A percentile compares a stretch with the other conserved stretches of the same genome.
Conservation (phyloP, 495 filamentous ascomycete genomes). For the Platismatia glauca region DNA sequence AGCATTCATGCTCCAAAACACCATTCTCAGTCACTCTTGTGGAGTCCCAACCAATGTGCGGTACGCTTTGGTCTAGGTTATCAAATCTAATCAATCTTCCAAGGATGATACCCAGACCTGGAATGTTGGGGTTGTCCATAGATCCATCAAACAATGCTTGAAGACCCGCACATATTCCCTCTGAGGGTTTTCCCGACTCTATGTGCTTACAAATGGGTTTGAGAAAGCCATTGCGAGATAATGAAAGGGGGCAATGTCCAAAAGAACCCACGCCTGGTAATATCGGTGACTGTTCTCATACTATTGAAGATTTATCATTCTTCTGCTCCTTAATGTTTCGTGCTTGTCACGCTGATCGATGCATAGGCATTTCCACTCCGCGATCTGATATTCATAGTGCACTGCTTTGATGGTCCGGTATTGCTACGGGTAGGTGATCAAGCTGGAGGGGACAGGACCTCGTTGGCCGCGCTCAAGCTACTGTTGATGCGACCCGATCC, state of each 20-base stretch:
- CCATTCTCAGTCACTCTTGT: constrained; percentile 49
- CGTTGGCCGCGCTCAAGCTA: too few species aligned
- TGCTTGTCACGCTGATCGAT: too few species aligned
- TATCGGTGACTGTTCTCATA: constrained; percentile 46
- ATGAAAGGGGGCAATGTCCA: constrained; percentile 82
- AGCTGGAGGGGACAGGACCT: too few species aligned
- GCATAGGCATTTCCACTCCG: too few species aligned
- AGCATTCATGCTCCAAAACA: constrained; percentile 38
- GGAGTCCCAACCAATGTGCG: constrained; percentile 97
- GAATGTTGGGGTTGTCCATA: constrained; percentile 58
- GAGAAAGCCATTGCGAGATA: constrained; percentile 68
- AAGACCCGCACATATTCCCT: constrained; percentile 93
- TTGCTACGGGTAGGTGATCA: too few species aligned
- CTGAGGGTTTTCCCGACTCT: constrained; percentile 81
- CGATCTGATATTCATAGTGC: too few species aligned
- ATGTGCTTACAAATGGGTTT: constrained; percentile 74
- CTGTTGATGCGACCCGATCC: too few species aligned
- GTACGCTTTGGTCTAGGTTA: constrained; percentile 72
- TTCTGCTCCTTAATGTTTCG: too few species aligned
- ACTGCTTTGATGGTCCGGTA: too few species aligned
- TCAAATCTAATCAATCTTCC: constrained; percentile 66
- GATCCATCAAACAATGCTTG: constrained; percentile 86
- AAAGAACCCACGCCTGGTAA: constrained; percentile 96
- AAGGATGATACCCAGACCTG: constrained; percentile 68
- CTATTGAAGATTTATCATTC: too few species aligned